These are phyloP conservation scores for Claviceps cyperi DNA, from an alignment of 2,329 filamentous ascomycete species.

Conservation along the genomic window DNA sequence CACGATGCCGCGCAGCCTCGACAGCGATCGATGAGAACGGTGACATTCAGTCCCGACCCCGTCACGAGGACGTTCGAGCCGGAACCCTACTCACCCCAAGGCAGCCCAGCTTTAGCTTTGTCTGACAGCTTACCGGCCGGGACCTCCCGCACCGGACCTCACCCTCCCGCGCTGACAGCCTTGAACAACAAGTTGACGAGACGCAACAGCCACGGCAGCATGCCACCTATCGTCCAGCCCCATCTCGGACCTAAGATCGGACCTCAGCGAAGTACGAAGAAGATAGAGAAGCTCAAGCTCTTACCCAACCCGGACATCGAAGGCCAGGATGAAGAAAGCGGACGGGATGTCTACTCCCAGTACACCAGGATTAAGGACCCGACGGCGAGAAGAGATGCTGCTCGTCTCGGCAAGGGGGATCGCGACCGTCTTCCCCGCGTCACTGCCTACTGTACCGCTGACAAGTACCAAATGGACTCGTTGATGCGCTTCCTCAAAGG, in stretches of 20 bases:
- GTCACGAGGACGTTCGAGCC: constrained; percentile 47
- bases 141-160: constrained; percentile 18
- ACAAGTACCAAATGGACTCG: constrained; percentile 78
- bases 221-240: constrained; percentile 21
- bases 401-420: constrained; percentile 84
- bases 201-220: constrained; percentile 62
- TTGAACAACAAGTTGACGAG: constrained; percentile 79
- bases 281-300: constrained; percentile 93
- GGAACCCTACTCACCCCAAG: constrained; percentile 19
- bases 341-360: constrained; percentile 91
- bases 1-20: constrained; percentile 18
- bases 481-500: constrained; percentile 87
- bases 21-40: constrained; percentile 41
- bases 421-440: constrained; percentile 75
- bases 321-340: constrained; percentile 73
- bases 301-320: constrained; percentile 78
- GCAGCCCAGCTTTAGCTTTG: constrained; percentile 10
- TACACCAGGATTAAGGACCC: constrained; percentile 97
- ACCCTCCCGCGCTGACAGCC: constrained; percentile 52
- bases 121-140: constrained; percentile 13
- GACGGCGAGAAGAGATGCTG: constrained; percentile 80
- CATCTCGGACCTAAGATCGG: constrained; percentile 57
- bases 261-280: constrained; percentile 88
- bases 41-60: constrained; percentile 64
- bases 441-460: constrained; percentile 92